phyloP scores from a whole-genome alignment of 176 grass and related monocot genomes.

The Oryza longistaminata region DNA sequence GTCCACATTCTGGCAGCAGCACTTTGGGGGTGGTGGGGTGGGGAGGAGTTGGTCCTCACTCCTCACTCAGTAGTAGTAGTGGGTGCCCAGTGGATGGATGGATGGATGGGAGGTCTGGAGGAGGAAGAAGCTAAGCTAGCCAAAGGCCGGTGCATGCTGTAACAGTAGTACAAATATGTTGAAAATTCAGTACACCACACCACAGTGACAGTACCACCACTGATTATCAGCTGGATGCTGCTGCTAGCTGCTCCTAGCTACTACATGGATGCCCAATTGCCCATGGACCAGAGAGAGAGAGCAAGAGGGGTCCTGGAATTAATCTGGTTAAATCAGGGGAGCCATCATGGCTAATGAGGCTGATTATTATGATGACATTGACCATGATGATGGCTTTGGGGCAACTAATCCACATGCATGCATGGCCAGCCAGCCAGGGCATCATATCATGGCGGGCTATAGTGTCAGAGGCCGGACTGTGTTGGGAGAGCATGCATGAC shows the following conservation, averaged over 20 bases:
- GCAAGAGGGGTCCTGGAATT: not conserved
- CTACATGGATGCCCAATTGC: not conserved
- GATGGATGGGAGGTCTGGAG: not conserved
- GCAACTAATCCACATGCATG: constrained; percentile 49
- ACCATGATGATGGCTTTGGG: constrained; percentile 33
- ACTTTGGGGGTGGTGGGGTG: constrained; percentile 32
- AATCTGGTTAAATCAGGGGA: constrained; percentile 18
- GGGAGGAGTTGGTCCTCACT: not conserved
- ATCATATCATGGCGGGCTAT: constrained; percentile 37
- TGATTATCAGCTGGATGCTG: constrained; percentile 47
- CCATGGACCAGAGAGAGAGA: constrained; percentile 8
- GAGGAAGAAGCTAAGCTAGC: not conserved
- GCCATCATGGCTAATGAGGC: constrained; percentile 39
- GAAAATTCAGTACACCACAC: constrained; percentile 46
- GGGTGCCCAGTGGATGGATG: constrained; percentile 13
- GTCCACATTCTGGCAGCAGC: constrained; percentile 34
- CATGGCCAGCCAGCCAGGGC: not conserved
- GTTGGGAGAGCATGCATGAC: constrained; percentile 42
- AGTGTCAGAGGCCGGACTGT: not conserved
- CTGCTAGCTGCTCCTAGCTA: not conserved
- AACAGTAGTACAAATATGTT: not conserved
- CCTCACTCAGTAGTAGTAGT: not conserved
- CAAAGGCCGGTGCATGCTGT: not conserved
- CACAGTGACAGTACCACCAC: constrained; percentile 38
- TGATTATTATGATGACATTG: constrained; percentile 41